A percentile compares a stretch with the other conserved stretches of the same genome.
phyloP scores from a whole-genome alignment of 1,139 yeast species.

The Zygoascus hellenicus region DNA sequence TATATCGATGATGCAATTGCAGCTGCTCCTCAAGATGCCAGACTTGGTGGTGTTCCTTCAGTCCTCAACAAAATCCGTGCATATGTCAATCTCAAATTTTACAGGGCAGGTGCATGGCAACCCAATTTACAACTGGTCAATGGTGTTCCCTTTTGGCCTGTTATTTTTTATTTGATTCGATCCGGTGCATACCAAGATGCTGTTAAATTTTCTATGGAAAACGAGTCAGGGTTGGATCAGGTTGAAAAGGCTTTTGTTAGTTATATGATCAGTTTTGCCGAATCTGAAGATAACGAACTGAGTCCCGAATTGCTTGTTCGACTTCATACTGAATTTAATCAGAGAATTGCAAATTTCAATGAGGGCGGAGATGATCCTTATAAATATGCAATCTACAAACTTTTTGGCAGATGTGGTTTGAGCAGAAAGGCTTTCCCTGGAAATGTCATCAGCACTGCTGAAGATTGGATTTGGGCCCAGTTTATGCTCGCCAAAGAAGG shows the following conservation, averaged over 20 bases:
- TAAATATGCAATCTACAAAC: constrained; percentile 83
- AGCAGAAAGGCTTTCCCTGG: constrained; percentile 67
- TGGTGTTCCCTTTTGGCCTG: constrained; percentile 89
- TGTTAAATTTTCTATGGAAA: constrained; percentile 48
- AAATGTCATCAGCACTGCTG: constrained; percentile 69
- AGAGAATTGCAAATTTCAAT: constrained; percentile 65
- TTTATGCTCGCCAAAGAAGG: constrained; percentile 63
- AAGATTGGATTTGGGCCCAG: constrained; percentile 98
- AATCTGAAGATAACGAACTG: constrained; percentile 49
- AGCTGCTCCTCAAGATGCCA: constrained; percentile 52
- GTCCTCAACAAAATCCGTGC: constrained; percentile 65
- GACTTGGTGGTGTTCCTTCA: constrained; percentile 59
- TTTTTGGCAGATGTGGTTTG: constrained; percentile 86
- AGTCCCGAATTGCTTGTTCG: constrained; percentile 66
- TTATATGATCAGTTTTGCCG: constrained; percentile 68
- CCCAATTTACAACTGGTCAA: constrained; percentile 56
- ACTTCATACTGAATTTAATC: constrained; percentile 75
- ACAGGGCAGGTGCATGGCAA: constrained; percentile 44
- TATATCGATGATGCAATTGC: constrained; percentile 66
- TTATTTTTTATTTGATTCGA: constrained; percentile 75
- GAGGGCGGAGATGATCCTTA: constrained; percentile 81
- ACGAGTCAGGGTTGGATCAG: constrained; percentile 61
- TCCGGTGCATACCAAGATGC: constrained; percentile 82
- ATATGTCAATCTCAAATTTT: constrained; percentile 46
- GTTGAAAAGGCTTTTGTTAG: constrained; percentile 80